Conservation (phyloP, 495 filamentous ascomycete species). For the Podospora pseudocomata region DNA sequence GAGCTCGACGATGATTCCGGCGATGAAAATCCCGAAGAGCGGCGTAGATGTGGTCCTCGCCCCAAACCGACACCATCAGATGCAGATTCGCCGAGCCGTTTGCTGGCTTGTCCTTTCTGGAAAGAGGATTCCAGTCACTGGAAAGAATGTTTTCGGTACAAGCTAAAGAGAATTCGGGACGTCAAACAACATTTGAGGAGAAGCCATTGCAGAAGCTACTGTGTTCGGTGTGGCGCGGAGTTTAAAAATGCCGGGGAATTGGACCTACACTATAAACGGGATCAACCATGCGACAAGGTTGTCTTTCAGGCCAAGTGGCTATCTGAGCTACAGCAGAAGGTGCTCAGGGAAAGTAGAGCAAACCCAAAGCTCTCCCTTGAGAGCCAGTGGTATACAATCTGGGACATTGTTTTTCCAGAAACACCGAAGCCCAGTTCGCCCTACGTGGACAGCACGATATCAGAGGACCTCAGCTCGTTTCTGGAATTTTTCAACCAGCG, state of each 20-base stretch:
- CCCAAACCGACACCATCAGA: not conserved
- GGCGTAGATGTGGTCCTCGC: not conserved
- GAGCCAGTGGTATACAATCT: constrained; percentile 15
- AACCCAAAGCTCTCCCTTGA: constrained; percentile 1
- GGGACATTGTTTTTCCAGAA: constrained; percentile 12
- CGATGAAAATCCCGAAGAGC: not conserved
- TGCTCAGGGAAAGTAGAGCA: not conserved
- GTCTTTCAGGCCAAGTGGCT: not conserved
- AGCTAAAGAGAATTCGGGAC: constrained; percentile 12
- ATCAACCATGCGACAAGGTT: not conserved
- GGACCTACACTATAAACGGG: not conserved
- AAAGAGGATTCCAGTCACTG: constrained; percentile 2
- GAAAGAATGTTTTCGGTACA: constrained; percentile 10
- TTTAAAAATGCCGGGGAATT: not conserved
- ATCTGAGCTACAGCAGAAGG: not conserved
- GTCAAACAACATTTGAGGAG: constrained; percentile 13
- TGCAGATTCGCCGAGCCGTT: not conserved
- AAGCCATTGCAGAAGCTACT: not conserved
- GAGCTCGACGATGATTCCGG: not conserved
- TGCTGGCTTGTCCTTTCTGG: constrained; percentile 14
- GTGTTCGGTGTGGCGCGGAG: constrained; percentile 10
- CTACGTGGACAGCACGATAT: constrained; percentile 2
- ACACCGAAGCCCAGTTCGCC: constrained; percentile 8
- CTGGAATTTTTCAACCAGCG: not conserved
- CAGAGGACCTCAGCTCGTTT: constrained; percentile 13